Evolutionary conservation across 495 filamentous ascomycete genomes (phyloP).

Genomic region (Parathielavia hyrcaniae): DNA sequence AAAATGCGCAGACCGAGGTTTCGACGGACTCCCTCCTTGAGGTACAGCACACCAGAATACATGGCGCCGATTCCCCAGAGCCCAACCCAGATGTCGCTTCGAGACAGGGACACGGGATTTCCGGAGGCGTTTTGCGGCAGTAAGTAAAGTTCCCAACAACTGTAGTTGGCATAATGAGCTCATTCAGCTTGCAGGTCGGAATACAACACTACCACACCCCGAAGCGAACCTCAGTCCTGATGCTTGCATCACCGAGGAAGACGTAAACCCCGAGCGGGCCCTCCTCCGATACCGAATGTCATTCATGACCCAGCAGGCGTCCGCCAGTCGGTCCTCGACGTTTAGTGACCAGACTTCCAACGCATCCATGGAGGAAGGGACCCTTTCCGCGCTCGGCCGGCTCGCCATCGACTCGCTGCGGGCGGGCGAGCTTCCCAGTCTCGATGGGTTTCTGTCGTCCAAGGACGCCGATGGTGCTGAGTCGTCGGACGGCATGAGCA

Average conservation of each 20-base stretch:
- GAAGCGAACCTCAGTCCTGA: constrained; percentile 33
- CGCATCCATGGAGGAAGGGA: constrained; percentile 6
- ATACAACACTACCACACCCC: constrained; percentile 36
- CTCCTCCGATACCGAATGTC: constrained; percentile 26
- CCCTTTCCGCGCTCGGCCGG: constrained; percentile 16
- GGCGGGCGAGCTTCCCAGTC: constrained; percentile 10
- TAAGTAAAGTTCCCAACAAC: constrained; percentile 11
- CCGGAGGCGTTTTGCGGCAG: constrained; percentile 32
- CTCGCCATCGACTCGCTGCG: constrained; percentile 21
- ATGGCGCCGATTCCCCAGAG: constrained; percentile 21
- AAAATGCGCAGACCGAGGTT: constrained; percentile 29
- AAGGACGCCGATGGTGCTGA: constrained; percentile 21
- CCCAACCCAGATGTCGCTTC: constrained; percentile 21
- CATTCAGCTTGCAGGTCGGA: constrained; percentile 21
- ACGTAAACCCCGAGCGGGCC: constrained; percentile 24
- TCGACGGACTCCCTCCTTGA: constrained; percentile 14
- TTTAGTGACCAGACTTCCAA: background rate
- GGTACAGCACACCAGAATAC: constrained; percentile 19
- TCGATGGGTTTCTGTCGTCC: constrained; percentile 10
- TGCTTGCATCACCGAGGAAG: constrained; percentile 31
- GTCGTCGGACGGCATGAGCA: constrained; percentile 16
- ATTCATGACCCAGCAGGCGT: constrained; percentile 19
- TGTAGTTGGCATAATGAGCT: background rate
- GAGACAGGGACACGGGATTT: constrained; percentile 33
- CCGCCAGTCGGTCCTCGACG: constrained; percentile 7